Conservation (phyloP, 176 grass and related monocot genomes). For the Avena sativa region DNA sequence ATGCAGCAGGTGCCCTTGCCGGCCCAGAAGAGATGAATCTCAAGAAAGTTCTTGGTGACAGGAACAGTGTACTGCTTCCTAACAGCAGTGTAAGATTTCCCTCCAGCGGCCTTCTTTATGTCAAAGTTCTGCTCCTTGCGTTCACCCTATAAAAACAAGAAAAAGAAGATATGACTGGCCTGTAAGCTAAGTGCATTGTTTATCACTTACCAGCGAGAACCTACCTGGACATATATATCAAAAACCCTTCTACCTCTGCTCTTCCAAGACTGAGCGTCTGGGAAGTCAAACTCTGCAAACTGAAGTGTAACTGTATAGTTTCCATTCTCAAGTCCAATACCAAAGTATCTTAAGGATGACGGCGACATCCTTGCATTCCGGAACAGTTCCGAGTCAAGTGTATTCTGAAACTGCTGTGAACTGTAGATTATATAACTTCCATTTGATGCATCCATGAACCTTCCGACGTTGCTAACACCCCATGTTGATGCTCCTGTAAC, state of each 20-base stretch:
- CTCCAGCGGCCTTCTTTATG: slow-evolving; percentile 70
- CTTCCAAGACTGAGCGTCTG: slow-evolving; percentile 48
- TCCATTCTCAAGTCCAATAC: slow-evolving; percentile 88
- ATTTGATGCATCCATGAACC: slow-evolving; percentile 45
- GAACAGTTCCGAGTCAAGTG: slow-evolving; percentile 72
- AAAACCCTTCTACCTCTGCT: slow-evolving; percentile 81
- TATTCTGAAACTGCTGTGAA: slow-evolving; percentile 62
- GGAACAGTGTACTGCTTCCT: slow-evolving; percentile 52
- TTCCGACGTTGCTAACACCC: slow-evolving; percentile 81
- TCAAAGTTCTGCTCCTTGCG: slow-evolving; percentile 78
- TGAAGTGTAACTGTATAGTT: slow-evolving; percentile 87
- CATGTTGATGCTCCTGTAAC: slow-evolving; percentile 56
- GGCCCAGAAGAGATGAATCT: slow-evolving; percentile 98
- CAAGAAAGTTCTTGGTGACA: slow-evolving; percentile 87
- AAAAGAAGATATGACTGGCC: not conserved
- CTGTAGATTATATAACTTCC: slow-evolving; percentile 58
- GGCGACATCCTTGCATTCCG: slow-evolving; percentile 79
- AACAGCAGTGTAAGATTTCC: slow-evolving; percentile 68
- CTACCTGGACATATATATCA: slow-evolving; percentile 92
- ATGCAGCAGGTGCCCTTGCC: slow-evolving; percentile 96
- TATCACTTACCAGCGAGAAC: slow-evolving; percentile 21
- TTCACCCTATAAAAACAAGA: slow-evolving; percentile 48
- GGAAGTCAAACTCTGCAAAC: slow-evolving; percentile 68
- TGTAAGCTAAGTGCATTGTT: slow-evolving; percentile 7
- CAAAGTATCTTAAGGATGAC: slow-evolving; percentile 89